phyloP scores from a whole-genome alignment of 2,329 filamentous ascomycete genomes.

The Colletotrichum truncatum region DNA sequence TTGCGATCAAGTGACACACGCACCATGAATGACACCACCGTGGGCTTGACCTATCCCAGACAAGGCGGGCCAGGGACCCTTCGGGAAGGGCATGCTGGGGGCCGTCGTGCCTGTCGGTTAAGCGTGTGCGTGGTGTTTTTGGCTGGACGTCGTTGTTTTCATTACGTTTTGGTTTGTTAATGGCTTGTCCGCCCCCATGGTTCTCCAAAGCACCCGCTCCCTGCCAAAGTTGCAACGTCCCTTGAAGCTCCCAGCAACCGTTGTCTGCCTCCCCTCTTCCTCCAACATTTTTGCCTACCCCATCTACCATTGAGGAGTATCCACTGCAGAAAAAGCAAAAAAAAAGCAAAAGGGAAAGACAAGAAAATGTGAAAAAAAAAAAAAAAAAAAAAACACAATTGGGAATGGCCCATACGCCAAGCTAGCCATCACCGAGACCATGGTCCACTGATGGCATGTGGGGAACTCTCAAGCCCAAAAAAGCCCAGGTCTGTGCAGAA shows the following conservation, averaged over 20 bases:
- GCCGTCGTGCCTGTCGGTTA: constrained; percentile 10
- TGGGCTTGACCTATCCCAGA: constrained; percentile 16
- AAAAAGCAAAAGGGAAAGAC: not conserved
- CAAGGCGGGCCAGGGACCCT: not conserved
- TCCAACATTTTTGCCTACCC: too few species aligned
- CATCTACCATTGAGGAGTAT: not conserved
- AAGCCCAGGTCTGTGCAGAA: not conserved
- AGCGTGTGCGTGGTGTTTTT: constrained; percentile 21
- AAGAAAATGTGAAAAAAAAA: not conserved
- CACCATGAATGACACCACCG: constrained; percentile 19
- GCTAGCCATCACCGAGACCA: not conserved
- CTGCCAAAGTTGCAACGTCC: not conserved
- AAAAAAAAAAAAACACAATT: too few species aligned
- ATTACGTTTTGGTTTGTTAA: constrained; percentile 33
- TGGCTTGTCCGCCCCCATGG: constrained; percentile 1
- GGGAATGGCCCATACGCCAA: constrained; percentile 14
- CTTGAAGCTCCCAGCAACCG: not conserved
- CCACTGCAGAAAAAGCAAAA: not conserved
- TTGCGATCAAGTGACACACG: constrained; percentile 23
- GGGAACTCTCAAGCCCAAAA: constrained; percentile 11
- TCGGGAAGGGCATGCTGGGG: not conserved
- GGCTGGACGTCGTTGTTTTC: constrained; percentile 29
- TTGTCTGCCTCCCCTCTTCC: not conserved
- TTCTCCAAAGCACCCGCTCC: not conserved
- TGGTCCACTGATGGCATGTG: constrained; percentile 12